Percentiles rank a stretch among this genome's conserved stretches.
These are phyloP conservation scores for Stemphylium beticola DNA, from an alignment of 2,329 filamentous ascomycete genomes.

Conservation along the genomic window DNA sequence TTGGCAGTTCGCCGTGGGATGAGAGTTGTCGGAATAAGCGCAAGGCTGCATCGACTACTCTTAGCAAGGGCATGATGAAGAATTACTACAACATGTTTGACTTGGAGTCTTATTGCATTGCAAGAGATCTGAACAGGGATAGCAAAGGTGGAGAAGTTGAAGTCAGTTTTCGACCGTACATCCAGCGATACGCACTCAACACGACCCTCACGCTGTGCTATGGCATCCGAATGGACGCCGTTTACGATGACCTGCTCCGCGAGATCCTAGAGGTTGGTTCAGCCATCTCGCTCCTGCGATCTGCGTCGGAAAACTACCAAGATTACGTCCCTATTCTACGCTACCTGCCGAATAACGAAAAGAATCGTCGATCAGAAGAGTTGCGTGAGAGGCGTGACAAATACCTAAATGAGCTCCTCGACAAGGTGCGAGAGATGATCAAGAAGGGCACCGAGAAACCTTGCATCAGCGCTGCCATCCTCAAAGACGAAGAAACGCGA, in stretches of 20 bases:
- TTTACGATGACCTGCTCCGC: slow-evolving; percentile 59
- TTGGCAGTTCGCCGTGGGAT: slow-evolving; percentile 62
- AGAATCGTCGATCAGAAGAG: slow-evolving; percentile 56
- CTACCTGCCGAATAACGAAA: slow-evolving; percentile 60
- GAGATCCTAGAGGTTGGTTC: slow-evolving; percentile 62
- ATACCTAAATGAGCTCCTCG: slow-evolving; percentile 58
- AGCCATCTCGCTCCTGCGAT: slow-evolving; percentile 58
- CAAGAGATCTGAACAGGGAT: slow-evolving; percentile 56
- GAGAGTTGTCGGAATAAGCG: slow-evolving; percentile 61
- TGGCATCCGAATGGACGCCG: slow-evolving; percentile 61
- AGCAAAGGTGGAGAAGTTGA: slow-evolving; percentile 52
- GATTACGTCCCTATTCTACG: slow-evolving; percentile 60
- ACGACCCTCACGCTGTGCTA: slow-evolving; percentile 63
- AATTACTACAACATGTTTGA: slow-evolving; percentile 62
- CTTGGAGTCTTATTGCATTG: slow-evolving; percentile 59
- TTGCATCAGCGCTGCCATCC: slow-evolving; percentile 60
- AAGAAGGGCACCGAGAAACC: slow-evolving; percentile 59
- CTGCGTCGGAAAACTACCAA: slow-evolving; percentile 60
- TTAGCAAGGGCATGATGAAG: slow-evolving; percentile 55
- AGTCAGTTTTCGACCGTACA: slow-evolving; percentile 57
- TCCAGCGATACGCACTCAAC: slow-evolving; percentile 61
- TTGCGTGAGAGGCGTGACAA: slow-evolving; percentile 56
- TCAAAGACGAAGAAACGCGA: slow-evolving; percentile 62
- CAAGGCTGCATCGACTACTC: slow-evolving; percentile 57
- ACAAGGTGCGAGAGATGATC: slow-evolving; percentile 61